Conservation (phyloP, 805 yeast species). For the Lipomyces lipofer region DNA sequence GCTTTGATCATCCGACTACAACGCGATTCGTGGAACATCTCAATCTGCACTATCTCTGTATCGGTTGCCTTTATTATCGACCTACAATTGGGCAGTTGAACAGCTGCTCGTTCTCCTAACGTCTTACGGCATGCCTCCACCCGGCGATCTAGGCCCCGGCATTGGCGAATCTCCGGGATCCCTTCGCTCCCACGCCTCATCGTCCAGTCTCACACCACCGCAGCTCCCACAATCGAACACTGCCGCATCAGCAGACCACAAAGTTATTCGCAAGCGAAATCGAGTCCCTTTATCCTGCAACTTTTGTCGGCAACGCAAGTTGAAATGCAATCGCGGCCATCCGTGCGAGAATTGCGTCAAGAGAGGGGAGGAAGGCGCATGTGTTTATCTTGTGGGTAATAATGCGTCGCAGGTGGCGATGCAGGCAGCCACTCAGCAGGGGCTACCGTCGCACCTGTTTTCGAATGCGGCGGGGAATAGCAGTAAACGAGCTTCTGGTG, state of each 20-base stretch:
- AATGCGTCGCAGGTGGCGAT: constrained; percentile 8
- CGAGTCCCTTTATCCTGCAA: constrained; percentile 39
- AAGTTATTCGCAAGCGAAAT: constrained; percentile 34
- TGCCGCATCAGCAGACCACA: constrained; percentile 23
- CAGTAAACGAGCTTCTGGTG: constrained; percentile 17
- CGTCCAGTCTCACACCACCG: constrained; percentile 15
- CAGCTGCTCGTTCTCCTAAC: background rate
- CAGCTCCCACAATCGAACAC: constrained; percentile 28
- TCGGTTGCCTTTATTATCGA: too few species aligned
- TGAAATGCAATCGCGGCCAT: constrained; percentile 40
- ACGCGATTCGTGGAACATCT: too few species aligned
- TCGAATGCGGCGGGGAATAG: background rate
- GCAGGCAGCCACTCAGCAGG: constrained; percentile 12
- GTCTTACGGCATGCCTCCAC: background rate
- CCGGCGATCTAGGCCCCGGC: background rate
- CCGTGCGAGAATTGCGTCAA: constrained; percentile 40
- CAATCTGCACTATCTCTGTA: too few species aligned
- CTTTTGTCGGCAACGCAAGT: constrained; percentile 40
- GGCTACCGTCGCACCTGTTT: constrained; percentile 9
- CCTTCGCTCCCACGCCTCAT: constrained; percentile 2
- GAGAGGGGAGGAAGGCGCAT: constrained; percentile 31
- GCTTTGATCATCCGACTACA: too few species aligned
- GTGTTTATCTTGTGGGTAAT: constrained; percentile 26
- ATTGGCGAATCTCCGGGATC: constrained; percentile 2
- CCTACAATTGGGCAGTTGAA: too few species aligned